These are phyloP conservation scores for Penicillium sumatraense DNA, from an alignment of 2,329 filamentous ascomycete genomes.

Conservation along the genomic window DNA sequence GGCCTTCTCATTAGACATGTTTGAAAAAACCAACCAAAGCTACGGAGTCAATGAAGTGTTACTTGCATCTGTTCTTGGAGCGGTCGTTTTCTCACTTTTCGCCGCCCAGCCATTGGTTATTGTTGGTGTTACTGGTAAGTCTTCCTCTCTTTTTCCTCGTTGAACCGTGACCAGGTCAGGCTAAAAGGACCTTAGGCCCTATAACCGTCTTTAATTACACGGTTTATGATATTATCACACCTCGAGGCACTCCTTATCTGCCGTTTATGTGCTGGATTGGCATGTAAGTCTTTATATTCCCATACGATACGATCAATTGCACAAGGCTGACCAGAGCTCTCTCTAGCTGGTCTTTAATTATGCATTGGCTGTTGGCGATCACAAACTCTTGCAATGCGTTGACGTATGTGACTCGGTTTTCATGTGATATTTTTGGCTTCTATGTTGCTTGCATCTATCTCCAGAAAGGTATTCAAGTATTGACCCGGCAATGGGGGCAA, in stretches of 20 bases:
- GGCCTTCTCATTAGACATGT: conserved; percentile 92
- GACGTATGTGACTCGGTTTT: conserved; percentile 88
- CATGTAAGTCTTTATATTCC: conserved; percentile 56
- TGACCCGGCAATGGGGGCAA: conserved; percentile 71
- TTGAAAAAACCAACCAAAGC: conserved; percentile 80
- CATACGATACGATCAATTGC: background rate
- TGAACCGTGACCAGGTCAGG: background rate
- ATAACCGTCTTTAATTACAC: conserved; percentile 96
- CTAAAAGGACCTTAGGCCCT: conserved; percentile 58
- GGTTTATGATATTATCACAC: conserved; percentile 83
- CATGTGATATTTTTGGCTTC: conserved; percentile 92
- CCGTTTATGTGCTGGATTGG: conserved; percentile 93
- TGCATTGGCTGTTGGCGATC: conserved; percentile 82
- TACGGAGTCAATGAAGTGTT: conserved; percentile 92
- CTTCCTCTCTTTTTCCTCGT: background rate
- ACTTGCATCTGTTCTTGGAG: conserved; percentile 80
- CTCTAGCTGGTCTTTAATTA: conserved; percentile 74
- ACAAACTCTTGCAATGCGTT: conserved; percentile 87
- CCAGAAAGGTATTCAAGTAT: conserved; percentile 86
- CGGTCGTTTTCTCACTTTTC: conserved; percentile 78
- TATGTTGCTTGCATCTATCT: conserved; percentile 92
- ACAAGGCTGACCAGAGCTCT: conserved; percentile 16
- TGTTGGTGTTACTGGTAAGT: conserved; percentile 78
- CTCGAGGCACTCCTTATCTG: conserved; percentile 78
- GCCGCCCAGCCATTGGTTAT: conserved; percentile 87